Evolutionary conservation across 1,284 basidiomycete species (phyloP), one percentile per base, ranked within the genome.

Genomic region (Hemileia vastatrix): DNA sequence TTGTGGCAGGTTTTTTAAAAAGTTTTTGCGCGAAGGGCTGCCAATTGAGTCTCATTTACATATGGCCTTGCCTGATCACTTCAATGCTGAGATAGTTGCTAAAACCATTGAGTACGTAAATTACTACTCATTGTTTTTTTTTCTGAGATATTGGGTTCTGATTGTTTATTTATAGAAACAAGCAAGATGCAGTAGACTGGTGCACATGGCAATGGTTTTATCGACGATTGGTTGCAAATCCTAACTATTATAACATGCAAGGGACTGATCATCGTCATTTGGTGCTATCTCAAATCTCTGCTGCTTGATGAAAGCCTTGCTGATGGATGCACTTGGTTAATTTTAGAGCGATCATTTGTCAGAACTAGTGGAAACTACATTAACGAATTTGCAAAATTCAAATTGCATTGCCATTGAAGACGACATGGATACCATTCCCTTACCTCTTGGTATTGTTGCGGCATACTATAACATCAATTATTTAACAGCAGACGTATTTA

Each of bases 41-140:
- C 95, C 95, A 2, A 92, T 98, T 69, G 94, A 98, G 76, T 93
- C 89, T 0, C 90, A 93, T 73, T 78, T 96, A 4, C 84, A 87
- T 76, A 82, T 87, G 74, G 56, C 61, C 27, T 79, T 90, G 5
- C 93, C 97, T 72, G 95, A 98, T 76, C 96, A 96, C 77, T 96
- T 98, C 84, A 83, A 98, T 66, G 90, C 94, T 1, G 95, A 99
- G 78, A 95, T 98, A 68, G 93, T 93, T 9, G 90, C 96, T 31
- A 92, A 92, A 79, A 98, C 94, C 2, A 95, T 99, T 66, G 93
- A 97, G 79, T 72, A 74, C 43, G 61, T 44, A 6, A 27, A 15
- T 18, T 23, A 6, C 49, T n/a, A 8, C 9, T 36, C 15, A 36
- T 54, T 6, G 18, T 2, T 52, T 15, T 52, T 33, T 1, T 21